Base-by-base conservation (phyloP, 805 yeast genomes). In the Hanseniaspora vineae region DNA sequence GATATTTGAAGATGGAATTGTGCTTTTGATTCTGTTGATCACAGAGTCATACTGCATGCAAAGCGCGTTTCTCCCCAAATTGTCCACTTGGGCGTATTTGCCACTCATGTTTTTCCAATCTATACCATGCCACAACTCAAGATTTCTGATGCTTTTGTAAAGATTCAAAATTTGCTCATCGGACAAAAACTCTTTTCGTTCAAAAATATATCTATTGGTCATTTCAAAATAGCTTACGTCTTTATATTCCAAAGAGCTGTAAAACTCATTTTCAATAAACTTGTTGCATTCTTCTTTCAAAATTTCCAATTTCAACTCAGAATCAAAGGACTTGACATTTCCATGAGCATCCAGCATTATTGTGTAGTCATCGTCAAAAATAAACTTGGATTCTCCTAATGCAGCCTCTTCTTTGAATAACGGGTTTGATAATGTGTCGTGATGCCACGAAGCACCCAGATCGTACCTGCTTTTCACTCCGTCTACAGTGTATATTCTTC, bases 371-470 rank as follows among this genome's bases (percentile, higher is more conserved):
- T 60, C 64, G 47, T 61, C 65, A 49, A 61, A 61, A 11, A 56
- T 57, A 51, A 52, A 59, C 4, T 52, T 52, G 3, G 50, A 51
- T 14, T 14, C 12, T 13, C 37, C 37, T n/a, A n/a, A 6, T n/a
- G 40, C 40, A n/a, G 54, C 56, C 17, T 53, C 50, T 14, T 55
- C 54, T n/a, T 49, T 70, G 55, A 85, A 80, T n/a, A 84, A 66
- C 2, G 73, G 72, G 58, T 88, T 88, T 35, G 73, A 68, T 40
- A 86, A 64, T 0, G 88, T 77, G 54, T 86, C 95, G 58, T 88
- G 96, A 57, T 84, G 83, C 96, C 96, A 88, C 5, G 88, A 76
- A 0, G 95, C 96, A 0, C 96, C 96, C 14, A 86, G 52, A 59
- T 87, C 95, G 55, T 81, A 80, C 15, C 55, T 50, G 5, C 59